Evolutionary conservation across 2,329 filamentous ascomycete species (phyloP), one percentile per base, ranked within the genome.

Genomic region (Aspergillus alliaceus): DNA sequence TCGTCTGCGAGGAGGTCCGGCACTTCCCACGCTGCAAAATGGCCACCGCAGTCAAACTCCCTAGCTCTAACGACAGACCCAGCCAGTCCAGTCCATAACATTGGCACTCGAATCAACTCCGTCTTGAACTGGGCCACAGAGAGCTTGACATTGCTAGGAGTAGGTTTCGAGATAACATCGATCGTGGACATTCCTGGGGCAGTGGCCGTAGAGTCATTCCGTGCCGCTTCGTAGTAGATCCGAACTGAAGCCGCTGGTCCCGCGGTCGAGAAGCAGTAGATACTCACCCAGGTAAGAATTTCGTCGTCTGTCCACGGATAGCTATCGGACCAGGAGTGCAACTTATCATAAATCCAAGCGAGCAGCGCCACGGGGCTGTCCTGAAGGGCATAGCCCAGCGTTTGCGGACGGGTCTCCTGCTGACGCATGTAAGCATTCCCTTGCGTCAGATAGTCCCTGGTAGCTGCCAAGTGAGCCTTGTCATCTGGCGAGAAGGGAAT

Each of bases 311-410:
- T 88, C 89, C 89, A 93, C 0, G 82, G 76, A 66, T 91, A 91
- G 1, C 64, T 66, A 65, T 93, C 89, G 0, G 86, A 86, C 90
- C 90, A 93, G 64, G 90, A 86, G 63, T 88, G 84, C 35, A 93
- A 75, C 69, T 93, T 93, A 74, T 93, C 90, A 63, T 90, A 90
- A 32, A 93, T 86, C 90, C 90, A 95, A 0, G 88, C 84, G 1
- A 93, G 77, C 3, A 91, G 75, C 0, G 83, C 88, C 0, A 90
- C 83, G 0, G 90, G 90, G 6, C 83, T 87, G 68, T 92, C 89
- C 0, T 84, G 80, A 3, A 93, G 78, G 0, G 80, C 85, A 66
- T 90, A 90, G 0, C 86, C 87, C 0, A 93, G 68, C 0, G 90
- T 93, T 51, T 90, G 85, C 0, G 90, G 90, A 56, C 88, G 87